Conservation (phyloP, 169 alveolate species). For the Babesia gibsoni region DNA sequence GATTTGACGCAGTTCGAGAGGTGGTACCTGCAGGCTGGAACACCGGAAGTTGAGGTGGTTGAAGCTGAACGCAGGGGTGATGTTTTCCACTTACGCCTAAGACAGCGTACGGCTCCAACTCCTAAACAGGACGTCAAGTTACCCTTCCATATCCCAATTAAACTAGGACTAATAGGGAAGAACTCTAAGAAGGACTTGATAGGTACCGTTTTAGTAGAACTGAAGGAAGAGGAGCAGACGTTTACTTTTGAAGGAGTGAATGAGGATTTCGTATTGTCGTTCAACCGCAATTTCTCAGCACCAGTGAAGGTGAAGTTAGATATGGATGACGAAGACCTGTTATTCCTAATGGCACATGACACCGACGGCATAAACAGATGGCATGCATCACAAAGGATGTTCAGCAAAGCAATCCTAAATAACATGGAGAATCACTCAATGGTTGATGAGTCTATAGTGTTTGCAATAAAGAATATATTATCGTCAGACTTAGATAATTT, state of each 20-base stretch:
- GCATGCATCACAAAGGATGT: constrained; percentile 56
- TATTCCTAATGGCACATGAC: constrained; percentile 83
- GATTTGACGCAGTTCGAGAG: constrained; percentile 85
- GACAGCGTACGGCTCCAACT: constrained; percentile 83
- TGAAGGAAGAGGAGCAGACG: constrained; percentile 74
- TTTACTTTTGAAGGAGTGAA: constrained; percentile 69
- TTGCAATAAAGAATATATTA: constrained; percentile 30
- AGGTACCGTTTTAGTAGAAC: constrained; percentile 66
- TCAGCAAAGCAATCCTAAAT: constrained; percentile 36
- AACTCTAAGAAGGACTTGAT: constrained; percentile 66
- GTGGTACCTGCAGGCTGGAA: constrained; percentile 86
- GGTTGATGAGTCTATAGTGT: constrained; percentile 13
- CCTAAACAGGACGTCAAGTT: constrained; percentile 82
- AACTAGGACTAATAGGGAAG: constrained; percentile 79
- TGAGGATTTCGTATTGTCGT: constrained; percentile 83
- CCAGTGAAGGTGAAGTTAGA: constrained; percentile 83
- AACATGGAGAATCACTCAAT: neutral
- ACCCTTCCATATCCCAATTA: constrained; percentile 87
- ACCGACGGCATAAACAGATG: constrained; percentile 82
- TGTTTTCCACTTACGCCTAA: constrained; percentile 70
- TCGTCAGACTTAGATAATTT: constrained; percentile 32
- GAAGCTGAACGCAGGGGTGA: constrained; percentile 58
- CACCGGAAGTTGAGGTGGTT: constrained; percentile 68
- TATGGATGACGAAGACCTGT: constrained; percentile 80
- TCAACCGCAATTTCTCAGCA: constrained; percentile 88